Percentiles rank a stretch among this genome's conserved stretches.
Evolutionary conservation across 129 eudicot species (phyloP).

Genomic region (Ambrosia trifida): DNA sequence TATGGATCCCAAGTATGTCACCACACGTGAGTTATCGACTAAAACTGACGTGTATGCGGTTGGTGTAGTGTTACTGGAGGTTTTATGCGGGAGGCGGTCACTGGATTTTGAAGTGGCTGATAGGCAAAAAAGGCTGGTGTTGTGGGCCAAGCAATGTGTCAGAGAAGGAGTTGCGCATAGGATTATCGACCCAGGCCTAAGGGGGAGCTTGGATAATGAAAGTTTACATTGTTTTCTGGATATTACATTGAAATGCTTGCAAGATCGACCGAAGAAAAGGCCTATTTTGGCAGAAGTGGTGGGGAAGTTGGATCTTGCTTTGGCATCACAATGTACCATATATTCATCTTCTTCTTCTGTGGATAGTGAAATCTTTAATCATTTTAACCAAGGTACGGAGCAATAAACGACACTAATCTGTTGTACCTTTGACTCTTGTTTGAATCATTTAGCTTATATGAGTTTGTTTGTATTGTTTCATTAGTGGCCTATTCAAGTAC

Average conservation of each 20-base stretch:
- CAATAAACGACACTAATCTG: too few relatives aligned
- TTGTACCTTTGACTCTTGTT: too few relatives aligned
- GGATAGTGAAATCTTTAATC: too few relatives aligned
- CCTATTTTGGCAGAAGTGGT: neutral
- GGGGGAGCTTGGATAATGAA: neutral
- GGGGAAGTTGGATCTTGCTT: neutral
- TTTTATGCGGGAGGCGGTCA: neutral
- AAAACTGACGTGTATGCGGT: conserved; percentile 2
- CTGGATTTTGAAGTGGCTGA: neutral
- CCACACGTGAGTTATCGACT: neutral
- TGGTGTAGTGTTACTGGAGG: conserved; percentile 7
- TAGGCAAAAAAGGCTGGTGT: neutral
- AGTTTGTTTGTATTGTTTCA: too few relatives aligned
- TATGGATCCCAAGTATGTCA: neutral
- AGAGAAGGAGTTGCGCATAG: neutral
- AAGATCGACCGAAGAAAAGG: neutral
- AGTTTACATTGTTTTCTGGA: neutral
- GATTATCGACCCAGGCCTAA: neutral
- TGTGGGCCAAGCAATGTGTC: neutral
- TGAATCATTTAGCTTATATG: too few relatives aligned
- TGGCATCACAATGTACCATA: neutral
- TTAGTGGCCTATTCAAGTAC: neutral
- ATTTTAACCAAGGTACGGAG: too few relatives aligned
- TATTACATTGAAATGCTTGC: neutral
- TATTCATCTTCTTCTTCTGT: too few relatives aligned